Evolutionary conservation across 352 stramenopile genomes (phyloP), one percentile per base, ranked within the genome.

Genomic region (Globisporangium middletonii): DNA sequence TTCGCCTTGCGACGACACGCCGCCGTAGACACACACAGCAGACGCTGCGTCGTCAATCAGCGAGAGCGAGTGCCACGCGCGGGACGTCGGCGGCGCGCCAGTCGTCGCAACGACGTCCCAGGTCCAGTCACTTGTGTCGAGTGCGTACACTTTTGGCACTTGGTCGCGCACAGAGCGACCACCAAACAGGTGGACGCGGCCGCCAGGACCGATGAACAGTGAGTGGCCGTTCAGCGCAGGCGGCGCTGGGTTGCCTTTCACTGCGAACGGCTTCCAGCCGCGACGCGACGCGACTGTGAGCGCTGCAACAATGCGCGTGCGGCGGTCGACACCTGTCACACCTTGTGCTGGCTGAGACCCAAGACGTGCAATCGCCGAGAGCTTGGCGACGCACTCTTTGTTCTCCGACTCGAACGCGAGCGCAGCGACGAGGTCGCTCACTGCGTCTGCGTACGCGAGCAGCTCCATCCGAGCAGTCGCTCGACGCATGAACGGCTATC

Each of bases 241-340:
- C 33, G 80, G 80, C n/a, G 74, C 73, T 27, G 80, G 80, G 28
- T 91, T 91, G 2, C 80, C 80, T 62, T 74, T 73, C 4, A 91
- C 74, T 18, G 66, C 45, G 27, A 70, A 57, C 0, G 58, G 42
- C 12, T 53, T 55, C 80, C 80, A 91, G 5, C 80, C 80, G n/a
- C 68, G 48, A 44, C 68, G 65, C 41, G 73, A 63, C 15, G 71
- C 68, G 2, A 72, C 26, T 18, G 79, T 54, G 8, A 77, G 49
- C 7, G 57, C 61, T 16, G 77, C 78, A 53, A 62, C 53, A 16
- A 73, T 18, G 4, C 53, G 59, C 19, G 76, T 68, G 49, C 23
- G 55, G 6, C 67, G 44, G 33, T 49, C 12, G 13, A 28, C 23
- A 6, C 19, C 8, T 9, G 33, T 13, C 1, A 27, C 11, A 3